These are phyloP conservation scores for Venturia oleaginea DNA, from an alignment of 2,329 filamentous ascomycete species.

Conservation along the genomic window DNA sequence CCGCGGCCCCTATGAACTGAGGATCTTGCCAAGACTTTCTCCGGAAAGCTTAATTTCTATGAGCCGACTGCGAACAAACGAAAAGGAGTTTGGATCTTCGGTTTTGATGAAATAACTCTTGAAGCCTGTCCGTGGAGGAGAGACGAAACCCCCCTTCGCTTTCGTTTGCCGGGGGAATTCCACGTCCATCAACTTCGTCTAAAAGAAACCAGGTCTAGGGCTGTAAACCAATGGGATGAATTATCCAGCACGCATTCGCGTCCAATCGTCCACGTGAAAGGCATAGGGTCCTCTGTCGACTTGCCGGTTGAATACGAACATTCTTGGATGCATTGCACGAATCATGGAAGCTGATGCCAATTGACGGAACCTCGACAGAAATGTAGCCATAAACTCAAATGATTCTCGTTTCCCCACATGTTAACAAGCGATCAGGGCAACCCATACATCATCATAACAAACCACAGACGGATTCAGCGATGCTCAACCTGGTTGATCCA, in stretches of 20 bases:
- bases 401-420: background rate
- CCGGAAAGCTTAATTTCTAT: background rate
- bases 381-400: background rate
- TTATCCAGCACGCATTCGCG: background rate
- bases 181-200: background rate
- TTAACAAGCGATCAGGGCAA: background rate
- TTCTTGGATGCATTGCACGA: background rate
- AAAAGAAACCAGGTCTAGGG: no score
- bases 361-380: background rate
- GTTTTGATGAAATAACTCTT: background rate
- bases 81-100: background rate
- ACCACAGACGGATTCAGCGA: background rate
- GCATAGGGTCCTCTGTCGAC: background rate
- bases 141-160: background rate
- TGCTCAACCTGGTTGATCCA: background rate
- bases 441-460: background rate
- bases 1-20: background rate
- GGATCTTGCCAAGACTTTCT: background rate
- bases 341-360: background rate
- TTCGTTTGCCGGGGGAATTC: background rate
- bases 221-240: background rate
- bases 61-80: background rate
- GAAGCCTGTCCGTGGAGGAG: background rate
- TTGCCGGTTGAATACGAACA: background rate
- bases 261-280: background rate